Conservation (phyloP, 2,329 filamentous ascomycete species). For the Curvularia sp. region DNA sequence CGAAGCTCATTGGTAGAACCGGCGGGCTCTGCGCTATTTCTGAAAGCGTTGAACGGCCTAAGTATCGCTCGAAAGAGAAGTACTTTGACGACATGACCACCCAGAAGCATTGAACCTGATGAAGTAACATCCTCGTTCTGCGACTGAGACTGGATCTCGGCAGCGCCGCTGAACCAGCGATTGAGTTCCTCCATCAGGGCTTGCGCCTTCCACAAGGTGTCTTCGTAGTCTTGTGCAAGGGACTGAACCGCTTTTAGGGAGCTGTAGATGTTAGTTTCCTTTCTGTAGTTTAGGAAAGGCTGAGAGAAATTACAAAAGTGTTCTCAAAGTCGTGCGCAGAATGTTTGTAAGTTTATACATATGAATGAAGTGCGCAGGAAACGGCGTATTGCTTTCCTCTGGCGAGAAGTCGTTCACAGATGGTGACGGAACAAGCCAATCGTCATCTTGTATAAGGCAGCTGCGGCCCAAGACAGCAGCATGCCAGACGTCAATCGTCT, state of each 20-base stretch:
- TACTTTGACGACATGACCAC: slow-evolving; percentile 3
- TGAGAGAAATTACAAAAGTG: slow-evolving; percentile 3
- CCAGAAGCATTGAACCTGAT: slow-evolving; percentile 1
- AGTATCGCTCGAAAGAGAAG: slow-evolving; percentile 8
- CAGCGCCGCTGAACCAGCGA: neutral
- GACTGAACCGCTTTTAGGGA: neutral
- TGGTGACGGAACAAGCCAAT: slow-evolving; percentile 4
- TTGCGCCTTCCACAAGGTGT: neutral
- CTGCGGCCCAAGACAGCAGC: slow-evolving; percentile 4
- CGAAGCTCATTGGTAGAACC: neutral
- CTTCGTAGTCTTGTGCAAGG: slow-evolving; percentile 1
- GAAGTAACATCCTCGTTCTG: neutral
- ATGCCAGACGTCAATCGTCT: slow-evolving; percentile 6
- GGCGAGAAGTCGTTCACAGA: neutral
- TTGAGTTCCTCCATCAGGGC: slow-evolving; percentile 4
- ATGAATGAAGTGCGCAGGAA: neutral
- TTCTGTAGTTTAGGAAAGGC: neutral
- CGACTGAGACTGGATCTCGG: neutral
- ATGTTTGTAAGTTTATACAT: slow-evolving; percentile 2
- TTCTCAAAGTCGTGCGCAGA: neutral
- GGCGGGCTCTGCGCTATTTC: neutral
- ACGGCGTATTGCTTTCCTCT: neutral
- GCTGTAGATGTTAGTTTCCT: neutral
- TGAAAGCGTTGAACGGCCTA: neutral
- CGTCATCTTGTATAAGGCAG: slow-evolving; percentile 3